phyloP scores from a whole-genome alignment of 1,284 basidiomycete species.

The Coriolopsis trogii region DNA sequence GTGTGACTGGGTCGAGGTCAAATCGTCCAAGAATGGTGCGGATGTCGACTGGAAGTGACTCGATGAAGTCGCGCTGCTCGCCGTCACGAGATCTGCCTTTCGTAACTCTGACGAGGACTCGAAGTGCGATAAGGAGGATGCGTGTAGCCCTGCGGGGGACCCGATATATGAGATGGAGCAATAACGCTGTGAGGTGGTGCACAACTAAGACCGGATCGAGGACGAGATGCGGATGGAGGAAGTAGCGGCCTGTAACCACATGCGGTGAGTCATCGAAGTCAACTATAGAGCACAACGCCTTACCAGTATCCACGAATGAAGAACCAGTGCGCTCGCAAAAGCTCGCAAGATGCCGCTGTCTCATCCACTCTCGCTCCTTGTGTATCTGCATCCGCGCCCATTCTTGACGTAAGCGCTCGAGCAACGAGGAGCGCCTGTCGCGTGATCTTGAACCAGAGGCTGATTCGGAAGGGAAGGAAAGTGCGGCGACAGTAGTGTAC shows the following conservation, averaged over 20 bases:
- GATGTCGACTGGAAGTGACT: conserved; percentile 8
- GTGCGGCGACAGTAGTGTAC: background rate
- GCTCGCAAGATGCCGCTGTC: background rate
- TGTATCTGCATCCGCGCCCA: background rate
- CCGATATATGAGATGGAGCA: conserved; percentile 9
- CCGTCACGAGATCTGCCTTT: background rate
- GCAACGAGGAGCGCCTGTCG: background rate
- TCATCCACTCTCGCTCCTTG: conserved; percentile 8
- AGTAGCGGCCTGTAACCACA: background rate
- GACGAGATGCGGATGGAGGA: background rate
- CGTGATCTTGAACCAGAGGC: background rate
- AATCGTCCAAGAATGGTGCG: conserved; percentile 12
- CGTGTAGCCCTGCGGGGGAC: conserved; percentile 5
- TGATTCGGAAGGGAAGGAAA: background rate
- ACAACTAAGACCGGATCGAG: background rate
- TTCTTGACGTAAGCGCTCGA: background rate
- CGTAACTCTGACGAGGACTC: background rate
- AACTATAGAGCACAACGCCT: background rate
- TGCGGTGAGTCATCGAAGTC: background rate
- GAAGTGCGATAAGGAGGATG: conserved; percentile 1
- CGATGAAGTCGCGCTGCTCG: background rate
- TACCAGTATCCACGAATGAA: background rate
- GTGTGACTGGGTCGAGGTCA: conserved; percentile 11
- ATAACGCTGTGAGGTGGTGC: conserved; percentile 6
- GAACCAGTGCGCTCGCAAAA: background rate